Conservation (phyloP, 2,329 filamentous ascomycete species). For the Botryotinia convoluta region DNA sequence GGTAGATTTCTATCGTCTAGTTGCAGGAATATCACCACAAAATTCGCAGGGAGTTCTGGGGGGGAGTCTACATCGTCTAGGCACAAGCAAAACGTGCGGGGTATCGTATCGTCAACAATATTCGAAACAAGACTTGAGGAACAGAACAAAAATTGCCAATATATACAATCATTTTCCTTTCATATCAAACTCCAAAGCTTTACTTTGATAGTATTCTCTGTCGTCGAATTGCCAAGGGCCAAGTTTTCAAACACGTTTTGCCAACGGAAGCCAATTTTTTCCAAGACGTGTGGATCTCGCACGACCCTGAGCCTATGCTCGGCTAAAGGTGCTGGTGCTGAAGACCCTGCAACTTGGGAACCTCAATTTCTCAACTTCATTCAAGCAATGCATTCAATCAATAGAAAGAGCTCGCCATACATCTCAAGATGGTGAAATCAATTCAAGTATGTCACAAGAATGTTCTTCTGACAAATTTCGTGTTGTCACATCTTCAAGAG, state of each 20-base stretch:
- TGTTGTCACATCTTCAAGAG: not conserved
- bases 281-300: not conserved
- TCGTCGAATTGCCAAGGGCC: not conserved
- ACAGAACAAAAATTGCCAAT: not conserved
- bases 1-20: not conserved
- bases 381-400: not conserved
- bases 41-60: not conserved
- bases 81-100: not conserved
- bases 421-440: not conserved
- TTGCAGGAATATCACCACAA: not conserved
- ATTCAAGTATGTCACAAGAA: not conserved
- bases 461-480: not conserved
- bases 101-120: not conserved
- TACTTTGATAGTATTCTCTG: not conserved
- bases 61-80: not conserved
- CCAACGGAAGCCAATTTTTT: constrained; percentile 11
- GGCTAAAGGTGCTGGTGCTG: not conserved
- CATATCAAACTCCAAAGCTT: not conserved
- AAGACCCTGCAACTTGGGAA: not conserved
- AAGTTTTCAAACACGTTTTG: constrained; percentile 4
- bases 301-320: not conserved
- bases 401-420: not conserved
- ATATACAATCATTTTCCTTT: not conserved
- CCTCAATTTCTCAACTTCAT: constrained; percentile 4
- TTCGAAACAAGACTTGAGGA: not conserved